Conservation (phyloP, 2,329 filamentous ascomycete genomes). For the Alternaria brassicicola region DNA sequence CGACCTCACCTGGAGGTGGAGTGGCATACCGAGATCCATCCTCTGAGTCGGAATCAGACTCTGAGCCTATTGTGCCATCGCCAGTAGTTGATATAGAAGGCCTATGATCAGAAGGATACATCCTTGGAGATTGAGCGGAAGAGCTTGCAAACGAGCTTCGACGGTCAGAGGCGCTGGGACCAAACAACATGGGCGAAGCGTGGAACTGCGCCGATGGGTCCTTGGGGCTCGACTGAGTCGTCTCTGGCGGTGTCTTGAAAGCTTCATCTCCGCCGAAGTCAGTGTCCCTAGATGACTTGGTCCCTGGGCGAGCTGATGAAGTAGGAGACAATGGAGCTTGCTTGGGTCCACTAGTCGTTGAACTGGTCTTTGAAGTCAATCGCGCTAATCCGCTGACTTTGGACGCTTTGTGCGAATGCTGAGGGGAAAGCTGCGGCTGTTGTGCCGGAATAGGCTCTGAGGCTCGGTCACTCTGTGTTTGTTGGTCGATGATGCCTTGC, state of each 20-base stretch:
- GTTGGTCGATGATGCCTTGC: conserved; percentile 44
- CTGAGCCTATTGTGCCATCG: conserved; percentile 26
- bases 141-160: conserved; percentile 44
- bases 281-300: conserved; percentile 47
- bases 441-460: conserved; percentile 27
- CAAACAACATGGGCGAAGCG: conserved; percentile 43
- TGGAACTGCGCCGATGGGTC: conserved; percentile 37
- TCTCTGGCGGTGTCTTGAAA: conserved; percentile 56
- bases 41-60: conserved; percentile 37
- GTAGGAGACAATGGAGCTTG: conserved; percentile 40
- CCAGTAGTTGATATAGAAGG: conserved; percentile 44
- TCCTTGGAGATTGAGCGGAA: conserved; percentile 41
- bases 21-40: conserved; percentile 38
- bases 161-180: conserved; percentile 38
- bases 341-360: conserved; percentile 37
- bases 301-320: conserved; percentile 38
- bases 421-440: conserved; percentile 33
- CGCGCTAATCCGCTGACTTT: conserved; percentile 44
- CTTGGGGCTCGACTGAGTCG: conserved; percentile 46
- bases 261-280: conserved; percentile 48
- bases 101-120: conserved; percentile 41
- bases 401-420: conserved; percentile 33
- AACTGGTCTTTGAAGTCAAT: conserved; percentile 47
- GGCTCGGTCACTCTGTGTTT: conserved; percentile 35
- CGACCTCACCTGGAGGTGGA: conserved; percentile 38